Base-by-base conservation (phyloP, 2,329 filamentous ascomycete genomes). In the Biscogniauxia marginata region DNA sequence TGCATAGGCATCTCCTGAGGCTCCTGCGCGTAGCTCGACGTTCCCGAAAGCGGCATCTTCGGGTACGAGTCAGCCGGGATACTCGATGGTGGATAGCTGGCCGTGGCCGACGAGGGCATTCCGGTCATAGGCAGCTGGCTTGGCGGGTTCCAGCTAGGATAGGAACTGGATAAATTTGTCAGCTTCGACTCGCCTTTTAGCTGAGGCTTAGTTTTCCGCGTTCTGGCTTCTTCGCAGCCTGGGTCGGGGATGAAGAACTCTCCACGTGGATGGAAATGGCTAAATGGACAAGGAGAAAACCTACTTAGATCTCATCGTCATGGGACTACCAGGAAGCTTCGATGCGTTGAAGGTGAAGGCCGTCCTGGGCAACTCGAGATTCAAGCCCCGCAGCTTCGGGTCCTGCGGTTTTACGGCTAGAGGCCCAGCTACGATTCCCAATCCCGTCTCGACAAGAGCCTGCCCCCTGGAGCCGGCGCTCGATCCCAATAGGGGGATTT, bases 381-480 rank as follows among this genome's bases (percentile, higher is more conserved):
- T 82, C 30, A 83, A 68, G 3, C 76, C 73, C 49, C 81, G 75
- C 4, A 79, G 69, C 66, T 84, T 83, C 21, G 73, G 72, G 52
- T 84, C 83, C 53, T 81, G 77, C 11, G 80, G 78, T 67, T 85
- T 85, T 48, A 80, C 75, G 2, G 75, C 74, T 45, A 85, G 67
- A 8, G 82, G 78, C 6, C 83, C 82, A 4, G 83, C 82, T 46
- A 85, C 83, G 56, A 86, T 83, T 6, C 83, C 83, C 25, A 85
- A 67, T 2, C 83, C 83, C 0, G 82, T 85, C 69, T 85, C 83
- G n/a, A 86, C 83, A 48, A 87, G 75, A 34, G 86, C 86, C 70
- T 95, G 93, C 44, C 91, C 86, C n/a, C 88, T 82, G 23, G 90
- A 90, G 22, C 87, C 87, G 20, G 88, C 88, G 62, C 89, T 91